Evolutionary conservation across 495 filamentous ascomycete species (phyloP).

Genomic region (Hypoxylon lienhwacheense): DNA sequence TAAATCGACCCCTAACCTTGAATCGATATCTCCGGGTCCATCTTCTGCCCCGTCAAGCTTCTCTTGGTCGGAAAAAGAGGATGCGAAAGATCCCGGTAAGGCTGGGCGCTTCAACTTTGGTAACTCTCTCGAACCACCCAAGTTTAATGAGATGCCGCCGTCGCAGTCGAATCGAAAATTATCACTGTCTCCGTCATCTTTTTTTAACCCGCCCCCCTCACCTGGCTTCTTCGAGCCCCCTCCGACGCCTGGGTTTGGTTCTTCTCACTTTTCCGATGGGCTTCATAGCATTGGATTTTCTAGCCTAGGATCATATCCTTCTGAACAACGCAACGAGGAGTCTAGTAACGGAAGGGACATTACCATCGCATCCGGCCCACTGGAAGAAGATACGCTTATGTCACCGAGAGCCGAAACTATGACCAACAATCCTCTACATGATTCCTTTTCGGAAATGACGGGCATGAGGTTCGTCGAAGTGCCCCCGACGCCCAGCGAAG

Average conservation of each 20-base stretch:
- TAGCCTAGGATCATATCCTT: slow-evolving; percentile 34
- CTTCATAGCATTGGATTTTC: slow-evolving; percentile 40
- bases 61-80: slow-evolving; percentile 52
- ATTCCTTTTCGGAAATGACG: slow-evolving; percentile 39
- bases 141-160: slow-evolving; percentile 37
- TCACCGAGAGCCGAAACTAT: slow-evolving; percentile 56
- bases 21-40: slow-evolving; percentile 57
- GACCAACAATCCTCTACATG: slow-evolving; percentile 56
- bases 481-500: slow-evolving; percentile 49
- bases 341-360: slow-evolving; percentile 33
- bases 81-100: slow-evolving; percentile 40
- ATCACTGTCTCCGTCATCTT: slow-evolving; percentile 35
- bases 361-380: slow-evolving; percentile 35
- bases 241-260: slow-evolving; percentile 46
- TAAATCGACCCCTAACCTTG: slow-evolving; percentile 47
- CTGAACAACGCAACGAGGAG: slow-evolving; percentile 23
- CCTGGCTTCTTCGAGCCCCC: slow-evolving; percentile 27
- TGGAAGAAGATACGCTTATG: slow-evolving; percentile 49
- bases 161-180: slow-evolving; percentile 10
- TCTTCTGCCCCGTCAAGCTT: slow-evolving; percentile 60
- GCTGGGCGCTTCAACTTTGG: slow-evolving; percentile 45
- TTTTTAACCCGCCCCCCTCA: slow-evolving; percentile 38
- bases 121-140: slow-evolving; percentile 33
- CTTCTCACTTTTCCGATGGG: slow-evolving; percentile 39
- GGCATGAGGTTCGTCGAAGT: slow-evolving; percentile 53